Percentiles rank a stretch among this genome's conserved stretches.
Evolutionary conservation across 2,329 filamentous ascomycete genomes (phyloP).

Genomic region (Fusarium vanettenii): DNA sequence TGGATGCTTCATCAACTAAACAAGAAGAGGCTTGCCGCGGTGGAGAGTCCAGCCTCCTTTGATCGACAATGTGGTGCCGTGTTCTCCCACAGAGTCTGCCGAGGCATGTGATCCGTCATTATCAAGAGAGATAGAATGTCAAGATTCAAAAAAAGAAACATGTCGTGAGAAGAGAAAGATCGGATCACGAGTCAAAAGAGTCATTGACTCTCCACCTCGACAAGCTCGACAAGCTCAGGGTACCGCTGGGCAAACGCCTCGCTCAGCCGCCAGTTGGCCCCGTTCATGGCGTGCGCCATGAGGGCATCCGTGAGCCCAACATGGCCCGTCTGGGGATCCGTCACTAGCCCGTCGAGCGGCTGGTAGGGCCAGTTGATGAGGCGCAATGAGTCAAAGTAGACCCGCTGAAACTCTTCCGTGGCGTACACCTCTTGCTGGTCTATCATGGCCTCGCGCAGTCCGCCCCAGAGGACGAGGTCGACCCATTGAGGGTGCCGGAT

Average conservation of each 20-base stretch:
- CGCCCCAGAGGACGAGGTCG: conserved; percentile 47
- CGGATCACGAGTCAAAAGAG: background rate
- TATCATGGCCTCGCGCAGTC: conserved; percentile 50
- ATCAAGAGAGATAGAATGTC: conserved; percentile 9
- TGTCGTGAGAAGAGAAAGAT: conserved; percentile 1
- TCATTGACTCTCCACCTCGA: conserved; percentile 7
- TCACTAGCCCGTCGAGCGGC: conserved; percentile 29
- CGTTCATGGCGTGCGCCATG: conserved; percentile 33
- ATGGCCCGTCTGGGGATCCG: conserved; percentile 34
- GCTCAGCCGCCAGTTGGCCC: conserved; percentile 29
- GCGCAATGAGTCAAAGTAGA: conserved; percentile 49
- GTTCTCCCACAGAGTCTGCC: conserved; percentile 34
- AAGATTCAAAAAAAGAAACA: conserved; percentile 3
- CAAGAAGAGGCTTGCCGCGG: conserved; percentile 23
- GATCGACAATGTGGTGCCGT: conserved; percentile 40
- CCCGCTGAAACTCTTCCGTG: conserved; percentile 50
- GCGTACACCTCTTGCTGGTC: conserved; percentile 51
- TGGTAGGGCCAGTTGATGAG: conserved; percentile 50
- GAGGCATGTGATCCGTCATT: conserved; percentile 28
- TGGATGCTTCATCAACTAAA: conserved; percentile 21
- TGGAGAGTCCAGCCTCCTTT: conserved; percentile 16
- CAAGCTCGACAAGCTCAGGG: conserved; percentile 32
- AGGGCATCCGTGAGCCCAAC: conserved; percentile 34
- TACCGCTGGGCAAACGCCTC: conserved; percentile 28
- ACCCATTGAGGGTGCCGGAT: conserved; percentile 48